A percentile compares a stretch with the other conserved stretches of the same genome.
phyloP scores from a whole-genome alignment of 2,329 filamentous ascomycete genomes.

The Colletotrichum liaoningense region DNA sequence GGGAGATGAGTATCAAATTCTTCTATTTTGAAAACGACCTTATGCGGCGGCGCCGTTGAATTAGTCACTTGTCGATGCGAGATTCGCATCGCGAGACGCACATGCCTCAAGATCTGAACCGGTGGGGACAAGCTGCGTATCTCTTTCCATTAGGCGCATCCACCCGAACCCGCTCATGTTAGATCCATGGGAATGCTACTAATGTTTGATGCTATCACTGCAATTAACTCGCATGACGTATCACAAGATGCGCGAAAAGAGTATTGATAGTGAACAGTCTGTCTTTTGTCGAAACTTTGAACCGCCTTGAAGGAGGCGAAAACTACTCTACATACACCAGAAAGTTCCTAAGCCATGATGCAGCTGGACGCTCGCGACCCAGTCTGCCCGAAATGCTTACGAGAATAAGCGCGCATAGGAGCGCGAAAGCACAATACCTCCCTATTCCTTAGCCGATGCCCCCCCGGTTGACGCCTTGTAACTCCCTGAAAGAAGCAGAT shows the following conservation, averaged over 20 bases:
- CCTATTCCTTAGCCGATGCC: background rate
- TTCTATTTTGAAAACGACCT: background rate
- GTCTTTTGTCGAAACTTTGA: background rate
- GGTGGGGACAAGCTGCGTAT: background rate
- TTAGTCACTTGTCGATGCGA: background rate
- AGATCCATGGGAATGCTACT: background rate
- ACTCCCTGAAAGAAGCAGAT: constrained; percentile 19
- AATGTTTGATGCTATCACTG: background rate
- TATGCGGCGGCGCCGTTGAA: background rate
- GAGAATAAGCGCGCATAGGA: constrained; percentile 12
- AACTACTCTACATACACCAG: constrained; percentile 11
- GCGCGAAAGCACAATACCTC: background rate
- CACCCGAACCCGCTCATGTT: background rate
- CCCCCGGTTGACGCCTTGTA: background rate
- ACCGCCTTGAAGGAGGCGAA: background rate
- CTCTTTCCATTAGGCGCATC: background rate
- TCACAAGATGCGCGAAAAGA: background rate
- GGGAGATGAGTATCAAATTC: background rate
- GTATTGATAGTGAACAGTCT: background rate
- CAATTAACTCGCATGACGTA: background rate
- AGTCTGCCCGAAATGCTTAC: constrained; percentile 6
- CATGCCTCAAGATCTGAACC: background rate
- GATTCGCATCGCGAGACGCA: background rate
- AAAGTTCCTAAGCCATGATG: constrained; percentile 7
- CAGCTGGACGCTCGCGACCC: background rate